phyloP scores from a whole-genome alignment of 257 asterid genomes.

The Thymus mandschuricus region DNA sequence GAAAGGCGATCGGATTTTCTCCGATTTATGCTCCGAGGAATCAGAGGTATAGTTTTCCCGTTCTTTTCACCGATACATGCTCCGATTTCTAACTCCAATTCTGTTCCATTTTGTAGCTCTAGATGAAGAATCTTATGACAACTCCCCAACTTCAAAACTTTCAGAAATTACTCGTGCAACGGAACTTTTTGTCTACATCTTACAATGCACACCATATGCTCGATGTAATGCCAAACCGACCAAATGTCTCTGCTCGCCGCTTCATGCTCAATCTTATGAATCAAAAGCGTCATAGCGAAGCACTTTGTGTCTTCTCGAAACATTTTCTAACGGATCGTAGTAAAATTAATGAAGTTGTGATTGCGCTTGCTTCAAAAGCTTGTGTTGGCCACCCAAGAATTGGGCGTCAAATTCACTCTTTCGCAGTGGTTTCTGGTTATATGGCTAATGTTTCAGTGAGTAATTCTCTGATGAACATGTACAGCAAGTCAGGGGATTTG shows the following conservation, averaged over 20 bases:
- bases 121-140: conserved; percentile 40
- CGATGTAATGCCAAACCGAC: conserved; percentile 61
- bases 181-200: conserved; percentile 9
- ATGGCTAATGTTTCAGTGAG: conserved; percentile 49
- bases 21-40: too few species aligned
- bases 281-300: conserved; percentile 49
- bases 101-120: background rate
- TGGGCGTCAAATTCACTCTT: conserved; percentile 73
- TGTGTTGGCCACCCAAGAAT: conserved; percentile 50
- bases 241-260: conserved; percentile 43
- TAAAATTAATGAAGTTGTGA: conserved; percentile 60
- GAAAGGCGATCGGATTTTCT: too few species aligned
- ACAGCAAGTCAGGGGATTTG: conserved; percentile 57
- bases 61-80: too few species aligned
- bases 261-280: conserved; percentile 63
- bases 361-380: conserved; percentile 76
- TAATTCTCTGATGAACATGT: conserved; percentile 88
- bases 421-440: conserved; percentile 54
- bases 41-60: too few species aligned
- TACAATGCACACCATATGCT: conserved; percentile 53
- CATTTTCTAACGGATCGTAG: conserved; percentile 57
- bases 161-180: conserved; percentile 26
- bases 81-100: too few species aligned
- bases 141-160: conserved; percentile 47
- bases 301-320: conserved; percentile 57